Evolutionary conservation across 345 rosid species (phyloP).

Genomic region (Salix udensis): DNA sequence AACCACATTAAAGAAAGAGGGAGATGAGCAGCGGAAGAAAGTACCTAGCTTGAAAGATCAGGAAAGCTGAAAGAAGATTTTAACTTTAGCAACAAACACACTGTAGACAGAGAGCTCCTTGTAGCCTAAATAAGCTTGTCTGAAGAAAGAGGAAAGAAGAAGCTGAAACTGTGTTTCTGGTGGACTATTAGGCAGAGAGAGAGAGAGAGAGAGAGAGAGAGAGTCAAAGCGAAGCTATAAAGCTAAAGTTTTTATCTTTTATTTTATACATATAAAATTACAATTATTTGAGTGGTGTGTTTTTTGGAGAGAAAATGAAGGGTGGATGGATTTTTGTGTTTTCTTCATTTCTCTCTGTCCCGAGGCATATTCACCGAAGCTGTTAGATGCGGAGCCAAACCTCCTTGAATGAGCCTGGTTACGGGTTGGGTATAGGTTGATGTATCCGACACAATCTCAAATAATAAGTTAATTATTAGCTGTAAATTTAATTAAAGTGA

Average conservation of each 20-base stretch:
- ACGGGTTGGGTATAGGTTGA: too few relatives aligned
- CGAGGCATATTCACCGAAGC: too few relatives aligned
- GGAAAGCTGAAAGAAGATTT: background rate
- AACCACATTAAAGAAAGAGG: conserved; percentile 8
- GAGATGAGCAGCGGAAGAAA: conserved; percentile 7
- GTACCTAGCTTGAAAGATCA: conserved; percentile 36
- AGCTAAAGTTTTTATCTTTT: conserved; percentile 8
- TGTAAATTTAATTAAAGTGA: too few relatives aligned
- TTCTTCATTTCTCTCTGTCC: background rate
- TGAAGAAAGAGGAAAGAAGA: conserved; percentile 9
- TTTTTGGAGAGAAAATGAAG: background rate
- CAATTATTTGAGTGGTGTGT: conserved; percentile 11
- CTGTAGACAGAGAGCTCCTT: conserved; percentile 14
- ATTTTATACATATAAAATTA: background rate
- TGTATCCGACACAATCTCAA: too few relatives aligned
- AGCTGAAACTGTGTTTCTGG: conserved; percentile 8
- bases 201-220: conserved; percentile 14
- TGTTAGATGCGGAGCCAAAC: too few relatives aligned
- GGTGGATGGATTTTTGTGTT: background rate
- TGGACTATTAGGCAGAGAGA: conserved; percentile 25
- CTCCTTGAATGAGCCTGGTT: too few relatives aligned
- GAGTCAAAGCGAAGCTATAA: conserved; percentile 37
- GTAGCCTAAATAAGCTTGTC: conserved; percentile 2
- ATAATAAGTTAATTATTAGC: too few relatives aligned
- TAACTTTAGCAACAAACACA: conserved; percentile 16